Percentiles rank a stretch among this genome's conserved stretches.
Evolutionary conservation across 1,139 yeast species (phyloP).

Genomic region (Magnusiomyces fungicola): DNA sequence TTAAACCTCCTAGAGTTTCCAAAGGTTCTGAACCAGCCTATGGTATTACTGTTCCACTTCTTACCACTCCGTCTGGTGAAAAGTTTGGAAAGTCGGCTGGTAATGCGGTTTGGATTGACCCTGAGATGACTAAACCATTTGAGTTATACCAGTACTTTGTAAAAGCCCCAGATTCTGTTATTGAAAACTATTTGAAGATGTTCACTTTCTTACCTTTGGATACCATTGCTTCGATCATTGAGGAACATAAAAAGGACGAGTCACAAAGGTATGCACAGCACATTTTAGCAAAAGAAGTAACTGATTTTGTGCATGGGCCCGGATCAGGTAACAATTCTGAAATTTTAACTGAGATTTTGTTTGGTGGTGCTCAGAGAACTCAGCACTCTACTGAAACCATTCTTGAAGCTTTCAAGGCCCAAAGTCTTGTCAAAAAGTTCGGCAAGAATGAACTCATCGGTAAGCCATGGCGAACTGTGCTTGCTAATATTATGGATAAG

Average conservation of each 20-base stretch:
- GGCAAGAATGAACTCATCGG: slow-evolving; percentile 35
- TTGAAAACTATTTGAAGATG: slow-evolving; percentile 57
- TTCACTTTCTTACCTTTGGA: slow-evolving; percentile 70
- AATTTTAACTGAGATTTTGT: slow-evolving; percentile 55
- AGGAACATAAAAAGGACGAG: slow-evolving; percentile 50
- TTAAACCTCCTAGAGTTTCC: slow-evolving; percentile 3
- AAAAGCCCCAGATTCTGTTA: slow-evolving; percentile 72
- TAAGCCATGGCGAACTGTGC: slow-evolving; percentile 32
- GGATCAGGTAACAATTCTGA: slow-evolving; percentile 66
- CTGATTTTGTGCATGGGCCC: slow-evolving; percentile 78
- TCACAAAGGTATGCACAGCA: slow-evolving; percentile 65
- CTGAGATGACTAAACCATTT: slow-evolving; percentile 64
- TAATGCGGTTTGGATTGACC: slow-evolving; percentile 84
- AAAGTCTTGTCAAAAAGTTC: slow-evolving; percentile 49
- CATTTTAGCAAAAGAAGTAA: slow-evolving; percentile 72
- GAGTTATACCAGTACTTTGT: slow-evolving; percentile 82
- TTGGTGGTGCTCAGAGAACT: slow-evolving; percentile 37
- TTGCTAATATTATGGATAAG: slow-evolving; percentile 34
- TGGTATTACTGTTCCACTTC: slow-evolving; percentile 84
- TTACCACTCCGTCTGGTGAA: slow-evolving; percentile 85
- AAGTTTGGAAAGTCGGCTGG: slow-evolving; percentile 98
- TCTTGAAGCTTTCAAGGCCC: slow-evolving; percentile 50
- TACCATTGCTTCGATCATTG: slow-evolving; percentile 48
- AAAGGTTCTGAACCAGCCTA: slow-evolving; percentile 34
- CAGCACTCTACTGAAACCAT: slow-evolving; percentile 41